Evolutionary conservation across 2,329 filamentous ascomycete species (phyloP).

Genomic region (Rasamsonia emersonii): DNA sequence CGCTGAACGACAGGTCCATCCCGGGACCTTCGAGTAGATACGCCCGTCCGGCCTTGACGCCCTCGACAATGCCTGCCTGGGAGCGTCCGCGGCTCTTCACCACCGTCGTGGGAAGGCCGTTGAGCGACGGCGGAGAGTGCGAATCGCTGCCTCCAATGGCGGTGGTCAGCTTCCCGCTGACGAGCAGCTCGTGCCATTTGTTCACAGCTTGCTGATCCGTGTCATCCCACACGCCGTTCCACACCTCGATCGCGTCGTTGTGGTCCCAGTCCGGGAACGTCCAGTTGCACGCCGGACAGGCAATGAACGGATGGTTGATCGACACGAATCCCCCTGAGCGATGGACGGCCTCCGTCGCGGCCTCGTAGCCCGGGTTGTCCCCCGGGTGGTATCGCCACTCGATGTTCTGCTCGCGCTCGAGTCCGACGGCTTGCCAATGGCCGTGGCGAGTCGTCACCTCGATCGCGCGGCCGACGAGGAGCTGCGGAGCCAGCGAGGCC

Average conservation of each 20-base stretch:
- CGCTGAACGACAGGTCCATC: slow-evolving; percentile 11
- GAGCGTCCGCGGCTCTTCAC: slow-evolving; percentile 10
- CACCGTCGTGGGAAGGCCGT: slow-evolving; percentile 14
- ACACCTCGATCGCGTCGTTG: slow-evolving; percentile 15
- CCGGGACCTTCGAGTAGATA: slow-evolving; percentile 13
- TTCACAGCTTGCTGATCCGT: slow-evolving; percentile 11
- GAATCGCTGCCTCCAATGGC: slow-evolving; percentile 15
- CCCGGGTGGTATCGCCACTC: slow-evolving; percentile 1
- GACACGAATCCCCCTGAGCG: slow-evolving; percentile 10
- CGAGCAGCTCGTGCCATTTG: slow-evolving; percentile 13
- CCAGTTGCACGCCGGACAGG: slow-evolving; percentile 14
- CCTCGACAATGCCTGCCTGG: slow-evolving; percentile 12
- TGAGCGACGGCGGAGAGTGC: slow-evolving; percentile 10
- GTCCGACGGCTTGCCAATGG: slow-evolving; percentile 16
- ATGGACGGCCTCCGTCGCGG: slow-evolving; percentile 10
- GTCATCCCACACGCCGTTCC: slow-evolving; percentile 11
- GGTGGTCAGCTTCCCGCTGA: slow-evolving; percentile 9
- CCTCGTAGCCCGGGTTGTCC: slow-evolving; percentile 7
- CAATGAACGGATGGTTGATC: slow-evolving; percentile 14
- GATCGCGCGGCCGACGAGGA: slow-evolving; percentile 15
- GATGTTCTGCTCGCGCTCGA: slow-evolving; percentile 11
- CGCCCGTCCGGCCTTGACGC: slow-evolving; percentile 10
- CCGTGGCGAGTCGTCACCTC: slow-evolving; percentile 16
- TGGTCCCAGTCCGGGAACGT: slow-evolving; percentile 12
- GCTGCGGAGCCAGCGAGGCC: slow-evolving; percentile 10